These are phyloP conservation scores for Athelia psychrophila DNA, from an alignment of 1,284 basidiomycete genomes.

Conservation along the genomic window DNA sequence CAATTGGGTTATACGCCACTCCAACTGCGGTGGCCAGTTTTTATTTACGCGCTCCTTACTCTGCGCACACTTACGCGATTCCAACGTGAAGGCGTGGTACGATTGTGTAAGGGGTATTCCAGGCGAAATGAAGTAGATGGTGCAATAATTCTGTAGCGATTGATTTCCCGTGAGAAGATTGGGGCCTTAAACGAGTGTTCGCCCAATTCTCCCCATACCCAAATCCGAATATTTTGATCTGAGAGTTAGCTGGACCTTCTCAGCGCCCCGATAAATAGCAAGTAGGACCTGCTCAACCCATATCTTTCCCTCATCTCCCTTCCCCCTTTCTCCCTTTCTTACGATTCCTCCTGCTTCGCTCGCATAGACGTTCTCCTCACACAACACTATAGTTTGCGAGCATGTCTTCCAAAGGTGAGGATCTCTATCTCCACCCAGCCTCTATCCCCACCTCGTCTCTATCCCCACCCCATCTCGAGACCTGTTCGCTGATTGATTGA, in stretches of 20 bases:
- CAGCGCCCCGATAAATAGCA: not conserved
- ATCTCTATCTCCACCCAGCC: not conserved
- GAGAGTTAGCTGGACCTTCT: not conserved
- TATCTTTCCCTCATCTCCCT: not conserved
- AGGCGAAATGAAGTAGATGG: not conserved
- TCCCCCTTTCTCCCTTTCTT: not conserved
- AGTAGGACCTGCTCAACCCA: not conserved
- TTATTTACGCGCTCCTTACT: too few relatives aligned
- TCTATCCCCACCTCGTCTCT: slow-evolving; percentile 1
- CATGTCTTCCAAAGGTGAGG: slow-evolving; percentile 34
- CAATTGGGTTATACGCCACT: too few relatives aligned
- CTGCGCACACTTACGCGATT: too few relatives aligned
- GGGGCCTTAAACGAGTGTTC: not conserved
- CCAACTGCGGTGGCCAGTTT: too few relatives aligned
- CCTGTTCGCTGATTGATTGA: not conserved
- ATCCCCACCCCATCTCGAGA: slow-evolving; percentile 5
- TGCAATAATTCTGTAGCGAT: not conserved
- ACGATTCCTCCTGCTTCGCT: not conserved
- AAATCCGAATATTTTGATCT: slow-evolving; percentile 1
- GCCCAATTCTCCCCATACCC: not conserved
- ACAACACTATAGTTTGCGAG: slow-evolving; percentile 6
- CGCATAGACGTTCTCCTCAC: not conserved
- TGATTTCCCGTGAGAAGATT: slow-evolving; percentile 2
- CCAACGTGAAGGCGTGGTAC: not conserved
- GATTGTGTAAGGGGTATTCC: not conserved